Evolutionary conservation across 257 asterid species (phyloP).

Genomic region (Avicennia marina): DNA sequence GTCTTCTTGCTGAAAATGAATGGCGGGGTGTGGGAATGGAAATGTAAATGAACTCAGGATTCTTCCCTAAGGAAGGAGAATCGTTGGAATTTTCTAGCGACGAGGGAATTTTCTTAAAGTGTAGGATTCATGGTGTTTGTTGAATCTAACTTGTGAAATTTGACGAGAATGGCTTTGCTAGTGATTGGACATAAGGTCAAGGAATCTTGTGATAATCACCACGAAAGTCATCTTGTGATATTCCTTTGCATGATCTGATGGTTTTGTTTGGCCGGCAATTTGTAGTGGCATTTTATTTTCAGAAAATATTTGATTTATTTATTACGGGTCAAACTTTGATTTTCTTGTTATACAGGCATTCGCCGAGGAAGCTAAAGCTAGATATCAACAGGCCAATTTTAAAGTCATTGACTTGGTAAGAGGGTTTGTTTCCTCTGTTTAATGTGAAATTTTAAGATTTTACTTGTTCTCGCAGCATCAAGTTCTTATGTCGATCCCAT

Average conservation of each 20-base stretch:
- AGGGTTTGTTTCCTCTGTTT: slow-evolving; percentile 2
- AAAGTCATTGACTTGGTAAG: slow-evolving; percentile 80
- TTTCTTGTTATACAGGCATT: slow-evolving; percentile 57
- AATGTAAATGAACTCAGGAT: too few relatives aligned
- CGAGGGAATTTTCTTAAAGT: slow-evolving; percentile 3
- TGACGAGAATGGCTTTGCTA: background rate
- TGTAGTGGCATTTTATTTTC: background rate
- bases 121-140: slow-evolving; percentile 7
- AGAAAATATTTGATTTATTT: background rate
- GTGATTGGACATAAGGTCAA: slow-evolving; percentile 13
- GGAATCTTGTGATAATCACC: slow-evolving; percentile 15
- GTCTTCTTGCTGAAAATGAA: too few relatives aligned
- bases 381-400: slow-evolving; percentile 76
- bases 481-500: slow-evolving; percentile 15
- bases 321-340: too few relatives aligned
- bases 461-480: background rate
- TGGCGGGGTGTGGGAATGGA: too few relatives aligned
- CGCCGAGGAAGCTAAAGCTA: slow-evolving; percentile 89
- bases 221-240: slow-evolving; percentile 19
- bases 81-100: slow-evolving; percentile 3
- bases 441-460: background rate
- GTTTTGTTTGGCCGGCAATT: too few relatives aligned
- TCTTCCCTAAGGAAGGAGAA: slow-evolving; percentile 8
- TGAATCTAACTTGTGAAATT: slow-evolving; percentile 16
- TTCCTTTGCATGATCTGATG: background rate